Evolutionary conservation across 306 rosid species (phyloP).

Genomic region (Mimosa bimucronata): DNA sequence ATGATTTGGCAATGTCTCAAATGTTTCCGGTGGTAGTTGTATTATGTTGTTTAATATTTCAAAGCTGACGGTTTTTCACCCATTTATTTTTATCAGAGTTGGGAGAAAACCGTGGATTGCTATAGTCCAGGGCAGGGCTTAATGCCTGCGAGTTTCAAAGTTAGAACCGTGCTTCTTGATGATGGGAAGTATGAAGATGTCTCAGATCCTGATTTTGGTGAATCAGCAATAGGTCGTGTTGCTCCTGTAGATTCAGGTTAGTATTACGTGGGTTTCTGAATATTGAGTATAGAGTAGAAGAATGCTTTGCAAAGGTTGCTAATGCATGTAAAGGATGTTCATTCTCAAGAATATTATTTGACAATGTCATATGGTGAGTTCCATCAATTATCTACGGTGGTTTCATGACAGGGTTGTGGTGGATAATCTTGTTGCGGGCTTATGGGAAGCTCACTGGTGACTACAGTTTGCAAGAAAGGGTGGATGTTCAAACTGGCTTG

Average conservation of each 20-base stretch:
- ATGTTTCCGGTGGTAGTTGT: neutral
- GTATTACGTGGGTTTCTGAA: slow-evolving; percentile 17
- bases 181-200: slow-evolving; percentile 68
- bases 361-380: slow-evolving; percentile 21
- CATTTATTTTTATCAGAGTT: slow-evolving; percentile 61
- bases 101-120: slow-evolving; percentile 99
- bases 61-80: slow-evolving; percentile 1
- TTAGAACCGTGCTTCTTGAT: slow-evolving; percentile 57
- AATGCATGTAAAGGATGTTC: neutral
- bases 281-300: slow-evolving; percentile 4
- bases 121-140: slow-evolving; percentile 97
- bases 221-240: slow-evolving; percentile 99
- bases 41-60: slow-evolving; percentile 9
- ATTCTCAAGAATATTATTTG: slow-evolving; percentile 8
- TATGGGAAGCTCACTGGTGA: slow-evolving; percentile 92
- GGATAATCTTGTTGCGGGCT: slow-evolving; percentile 90
- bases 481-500: slow-evolving; percentile 92
- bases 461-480: slow-evolving; percentile 79
- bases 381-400: slow-evolving; percentile 1
- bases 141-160: slow-evolving; percentile 99
- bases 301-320: neutral
- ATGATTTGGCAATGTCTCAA: neutral
- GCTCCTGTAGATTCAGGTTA: slow-evolving; percentile 98
- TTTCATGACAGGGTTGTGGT: slow-evolving; percentile 80
- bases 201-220: slow-evolving; percentile 97